These are phyloP conservation scores for Neofusicoccum laricinum DNA, from an alignment of 2,329 filamentous ascomycete genomes.

Conservation along the genomic window DNA sequence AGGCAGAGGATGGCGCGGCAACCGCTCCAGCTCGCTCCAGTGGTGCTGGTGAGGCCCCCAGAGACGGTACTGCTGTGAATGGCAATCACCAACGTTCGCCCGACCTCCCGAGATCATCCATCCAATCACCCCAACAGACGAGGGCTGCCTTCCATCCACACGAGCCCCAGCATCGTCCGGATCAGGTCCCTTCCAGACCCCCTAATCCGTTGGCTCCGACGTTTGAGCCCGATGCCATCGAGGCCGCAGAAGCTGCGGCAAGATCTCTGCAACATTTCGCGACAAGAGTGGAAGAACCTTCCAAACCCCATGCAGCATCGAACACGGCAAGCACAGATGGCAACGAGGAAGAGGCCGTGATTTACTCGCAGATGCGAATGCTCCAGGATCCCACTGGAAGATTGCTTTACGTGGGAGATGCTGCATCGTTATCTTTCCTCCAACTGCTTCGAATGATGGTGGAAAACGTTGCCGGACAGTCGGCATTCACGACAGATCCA, in stretches of 20 bases:
- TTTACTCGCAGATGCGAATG: slow-evolving; percentile 57
- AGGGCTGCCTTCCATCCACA: neutral
- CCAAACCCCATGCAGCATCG: slow-evolving; percentile 25
- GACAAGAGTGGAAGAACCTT: slow-evolving; percentile 22
- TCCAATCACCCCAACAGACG: neutral
- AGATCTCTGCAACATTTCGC: slow-evolving; percentile 26
- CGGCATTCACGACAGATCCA: slow-evolving; percentile 58
- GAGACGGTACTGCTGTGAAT: neutral
- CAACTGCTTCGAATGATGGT: slow-evolving; percentile 61
- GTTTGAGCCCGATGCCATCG: slow-evolving; percentile 21
- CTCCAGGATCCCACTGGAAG: slow-evolving; percentile 58
- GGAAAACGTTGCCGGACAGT: slow-evolving; percentile 52
- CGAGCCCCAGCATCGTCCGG: neutral
- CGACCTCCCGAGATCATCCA: neutral
- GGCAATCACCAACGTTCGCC: neutral
- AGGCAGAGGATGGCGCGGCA: slow-evolving; percentile 20
- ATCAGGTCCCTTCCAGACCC: neutral
- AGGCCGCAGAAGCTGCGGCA: slow-evolving; percentile 23
- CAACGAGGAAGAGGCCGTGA: slow-evolving; percentile 55
- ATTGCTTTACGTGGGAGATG: slow-evolving; percentile 61
- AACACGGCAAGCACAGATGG: slow-evolving; percentile 40
- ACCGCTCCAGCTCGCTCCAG: neutral
- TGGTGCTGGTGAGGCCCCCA: neutral
- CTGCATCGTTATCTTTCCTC: slow-evolving; percentile 60
- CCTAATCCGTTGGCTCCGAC: slow-evolving; percentile 17